Evolutionary conservation across 208 protist genomes (phyloP).

Genomic region (Naegleria lovaniensis): DNA sequence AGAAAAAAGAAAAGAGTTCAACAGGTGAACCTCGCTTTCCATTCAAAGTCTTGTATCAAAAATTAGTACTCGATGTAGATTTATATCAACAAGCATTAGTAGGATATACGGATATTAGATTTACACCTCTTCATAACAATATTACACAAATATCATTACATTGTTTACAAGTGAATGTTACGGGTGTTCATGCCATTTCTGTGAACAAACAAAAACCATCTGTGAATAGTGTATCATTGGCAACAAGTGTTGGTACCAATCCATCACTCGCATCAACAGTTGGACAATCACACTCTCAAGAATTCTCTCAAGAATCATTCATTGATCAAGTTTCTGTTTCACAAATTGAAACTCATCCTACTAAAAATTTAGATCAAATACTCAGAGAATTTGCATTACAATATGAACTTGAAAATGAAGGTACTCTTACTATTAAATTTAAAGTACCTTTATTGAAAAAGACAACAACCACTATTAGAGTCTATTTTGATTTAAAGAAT

Average conservation of each 20-base stretch:
- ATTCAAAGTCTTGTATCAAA: conserved; percentile 7
- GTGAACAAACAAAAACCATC: background rate
- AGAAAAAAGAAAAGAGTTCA: background rate
- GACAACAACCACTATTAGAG: background rate
- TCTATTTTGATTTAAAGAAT: background rate
- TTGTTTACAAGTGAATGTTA: background rate
- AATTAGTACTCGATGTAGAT: background rate
- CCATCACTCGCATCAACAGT: too few species aligned
- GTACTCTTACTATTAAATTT: background rate
- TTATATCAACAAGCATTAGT: background rate
- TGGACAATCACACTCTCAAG: too few species aligned
- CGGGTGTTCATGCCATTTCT: background rate
- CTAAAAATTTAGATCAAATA: background rate
- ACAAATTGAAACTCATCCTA: background rate
- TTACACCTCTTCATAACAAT: background rate
- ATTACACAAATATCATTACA: background rate
- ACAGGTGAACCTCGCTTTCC: background rate
- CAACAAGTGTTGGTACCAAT: too few species aligned
- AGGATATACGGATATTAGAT: background rate
- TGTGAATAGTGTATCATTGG: too few species aligned
- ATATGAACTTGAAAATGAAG: background rate
- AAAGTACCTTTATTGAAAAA: background rate
- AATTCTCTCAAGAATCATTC: background rate
- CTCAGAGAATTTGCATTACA: background rate
- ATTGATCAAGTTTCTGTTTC: background rate